Evolutionary conservation across 169 alveolate genomes (phyloP).

Genomic region (Hammondia hammondi): DNA sequence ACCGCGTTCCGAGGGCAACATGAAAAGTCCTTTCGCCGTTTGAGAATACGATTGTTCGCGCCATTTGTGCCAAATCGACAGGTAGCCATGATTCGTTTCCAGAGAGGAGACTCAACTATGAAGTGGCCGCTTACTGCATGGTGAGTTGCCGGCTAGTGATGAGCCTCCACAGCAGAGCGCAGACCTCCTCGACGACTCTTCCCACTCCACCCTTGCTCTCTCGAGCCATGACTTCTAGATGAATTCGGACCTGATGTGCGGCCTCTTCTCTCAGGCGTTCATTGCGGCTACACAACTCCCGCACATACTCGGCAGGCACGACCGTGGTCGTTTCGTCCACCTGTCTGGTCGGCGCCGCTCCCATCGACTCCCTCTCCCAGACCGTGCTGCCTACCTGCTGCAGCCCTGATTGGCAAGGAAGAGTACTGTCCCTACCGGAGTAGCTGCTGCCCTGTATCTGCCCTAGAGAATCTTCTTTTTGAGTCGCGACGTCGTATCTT

Average conservation of each 20-base stretch:
- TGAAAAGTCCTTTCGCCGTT: too few species aligned
- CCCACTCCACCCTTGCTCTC: conserved; percentile 31
- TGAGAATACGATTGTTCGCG: too few species aligned
- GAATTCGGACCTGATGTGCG: conserved; percentile 1
- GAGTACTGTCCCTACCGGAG: background rate
- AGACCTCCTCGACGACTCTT: background rate
- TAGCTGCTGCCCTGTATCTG: background rate
- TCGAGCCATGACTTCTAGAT: background rate
- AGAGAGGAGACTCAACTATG: too few species aligned
- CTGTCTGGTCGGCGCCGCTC: background rate
- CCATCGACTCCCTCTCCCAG: background rate
- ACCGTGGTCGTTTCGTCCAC: background rate
- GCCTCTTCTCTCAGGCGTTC: conserved; percentile 6
- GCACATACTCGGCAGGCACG: background rate
- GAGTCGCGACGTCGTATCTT: background rate
- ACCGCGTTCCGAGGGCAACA: too few species aligned
- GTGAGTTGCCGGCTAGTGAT: conserved; percentile 26
- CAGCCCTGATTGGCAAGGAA: background rate
- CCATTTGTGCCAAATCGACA: too few species aligned
- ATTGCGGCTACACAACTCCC: background rate
- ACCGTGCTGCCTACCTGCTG: background rate
- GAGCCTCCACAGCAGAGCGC: conserved; percentile 33
- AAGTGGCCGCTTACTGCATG: background rate
- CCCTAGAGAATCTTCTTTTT: background rate
- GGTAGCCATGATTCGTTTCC: too few species aligned